Percentiles rank a stretch among this genome's conserved stretches.
Evolutionary conservation across 805 yeast species (phyloP).

Genomic region (Starmerella kuoi): DNA sequence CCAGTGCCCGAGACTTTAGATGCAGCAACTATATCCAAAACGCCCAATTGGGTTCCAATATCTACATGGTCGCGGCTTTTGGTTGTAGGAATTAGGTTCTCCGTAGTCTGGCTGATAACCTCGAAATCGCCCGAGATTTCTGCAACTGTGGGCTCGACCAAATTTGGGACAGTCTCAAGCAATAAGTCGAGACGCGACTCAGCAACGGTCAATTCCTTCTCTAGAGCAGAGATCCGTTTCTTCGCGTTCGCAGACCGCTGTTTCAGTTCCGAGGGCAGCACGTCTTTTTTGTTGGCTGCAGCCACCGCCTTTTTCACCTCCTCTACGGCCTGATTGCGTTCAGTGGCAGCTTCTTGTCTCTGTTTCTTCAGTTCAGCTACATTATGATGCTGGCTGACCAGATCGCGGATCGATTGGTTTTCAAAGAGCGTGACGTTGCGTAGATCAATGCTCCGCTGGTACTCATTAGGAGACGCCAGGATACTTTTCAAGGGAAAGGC

Average conservation of each 20-base stretch:
- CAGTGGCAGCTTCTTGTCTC: slow-evolving; percentile 19
- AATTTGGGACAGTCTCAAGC: slow-evolving; percentile 28
- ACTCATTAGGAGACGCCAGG: slow-evolving; percentile 15
- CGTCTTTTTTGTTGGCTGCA: slow-evolving; percentile 17
- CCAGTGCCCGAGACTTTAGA: slow-evolving; percentile 61
- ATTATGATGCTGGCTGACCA: slow-evolving; percentile 22
- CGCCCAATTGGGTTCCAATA: slow-evolving; percentile 54
- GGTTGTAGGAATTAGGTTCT: not conserved
- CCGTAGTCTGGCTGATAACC: slow-evolving; percentile 13
- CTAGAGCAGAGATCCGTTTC: slow-evolving; percentile 11
- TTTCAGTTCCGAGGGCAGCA: slow-evolving; percentile 14
- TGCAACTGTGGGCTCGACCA: slow-evolving; percentile 22
- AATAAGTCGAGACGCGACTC: slow-evolving; percentile 15
- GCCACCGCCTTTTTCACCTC: slow-evolving; percentile 10
- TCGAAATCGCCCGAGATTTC: slow-evolving; percentile 16
- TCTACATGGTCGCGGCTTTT: slow-evolving; percentile 44
- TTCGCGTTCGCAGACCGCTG: slow-evolving; percentile 7
- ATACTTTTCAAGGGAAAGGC: slow-evolving; percentile 20
- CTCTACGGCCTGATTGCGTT: slow-evolving; percentile 16
- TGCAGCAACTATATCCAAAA: slow-evolving; percentile 62
- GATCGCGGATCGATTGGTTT: slow-evolving; percentile 17
- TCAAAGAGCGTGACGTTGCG: slow-evolving; percentile 21
- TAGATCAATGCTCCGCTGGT: slow-evolving; percentile 21
- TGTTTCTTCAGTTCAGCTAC: slow-evolving; percentile 12
- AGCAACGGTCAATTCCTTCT: slow-evolving; percentile 15